Percentiles rank a stretch among this genome's conserved stretches.
Conservation (phyloP, 164 flowering plant genomes). For the Aristolochia contorta region DNA sequence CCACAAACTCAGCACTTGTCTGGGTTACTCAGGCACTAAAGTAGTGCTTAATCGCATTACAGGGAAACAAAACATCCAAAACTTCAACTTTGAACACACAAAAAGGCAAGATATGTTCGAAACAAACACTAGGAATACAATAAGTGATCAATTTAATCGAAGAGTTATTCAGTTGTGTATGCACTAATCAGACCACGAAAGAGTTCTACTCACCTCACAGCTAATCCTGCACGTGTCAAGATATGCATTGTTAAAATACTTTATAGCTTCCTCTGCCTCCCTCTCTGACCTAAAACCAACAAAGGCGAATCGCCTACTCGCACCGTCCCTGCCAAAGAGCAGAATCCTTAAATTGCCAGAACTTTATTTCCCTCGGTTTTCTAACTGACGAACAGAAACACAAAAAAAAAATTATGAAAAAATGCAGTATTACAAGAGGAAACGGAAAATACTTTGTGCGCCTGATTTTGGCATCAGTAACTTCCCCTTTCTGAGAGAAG, state of each 20-base stretch:
- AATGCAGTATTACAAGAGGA: background rate
- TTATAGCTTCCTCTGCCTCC: conserved; percentile 72
- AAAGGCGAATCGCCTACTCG: conserved; percentile 85
- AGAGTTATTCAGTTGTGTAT: too few species aligned
- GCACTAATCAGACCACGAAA: background rate
- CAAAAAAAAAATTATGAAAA: background rate
- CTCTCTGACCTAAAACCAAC: conserved; percentile 68
- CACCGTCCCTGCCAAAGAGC: conserved; percentile 54
- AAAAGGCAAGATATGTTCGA: too few species aligned
- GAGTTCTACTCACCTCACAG: conserved; percentile 56
- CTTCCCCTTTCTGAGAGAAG: conserved; percentile 87
- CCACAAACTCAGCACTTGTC: too few species aligned
- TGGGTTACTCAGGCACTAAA: too few species aligned
- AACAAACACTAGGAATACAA: too few species aligned
- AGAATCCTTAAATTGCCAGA: background rate
- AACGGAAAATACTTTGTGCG: conserved; percentile 42
- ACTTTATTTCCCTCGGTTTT: background rate
- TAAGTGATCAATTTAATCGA: too few species aligned
- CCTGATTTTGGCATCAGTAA: conserved; percentile 81
- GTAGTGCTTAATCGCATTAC: too few species aligned
- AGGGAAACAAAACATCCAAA: too few species aligned
- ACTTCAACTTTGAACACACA: too few species aligned
- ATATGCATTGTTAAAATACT: conserved; percentile 62
- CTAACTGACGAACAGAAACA: background rate
- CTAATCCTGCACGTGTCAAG: conserved; percentile 57